phyloP scores from a whole-genome alignment of 2,329 filamentous ascomycete genomes.

The Diaporthe ilicicola region DNA sequence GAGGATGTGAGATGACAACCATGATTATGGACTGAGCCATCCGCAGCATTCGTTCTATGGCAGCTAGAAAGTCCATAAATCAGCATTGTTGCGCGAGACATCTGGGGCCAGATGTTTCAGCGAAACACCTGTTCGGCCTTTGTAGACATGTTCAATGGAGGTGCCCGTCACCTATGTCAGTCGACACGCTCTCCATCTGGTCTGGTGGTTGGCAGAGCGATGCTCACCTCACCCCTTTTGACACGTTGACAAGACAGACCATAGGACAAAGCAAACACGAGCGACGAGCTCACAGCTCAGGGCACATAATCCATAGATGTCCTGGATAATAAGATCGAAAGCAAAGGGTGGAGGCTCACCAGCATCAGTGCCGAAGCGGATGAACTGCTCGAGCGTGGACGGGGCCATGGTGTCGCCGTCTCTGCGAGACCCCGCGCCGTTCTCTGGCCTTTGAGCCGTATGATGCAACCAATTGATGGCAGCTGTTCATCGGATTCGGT shows the following conservation, averaged over 20 bases:
- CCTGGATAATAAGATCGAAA: background rate
- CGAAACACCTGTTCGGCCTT: too few species aligned
- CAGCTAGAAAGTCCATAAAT: conserved; percentile 16
- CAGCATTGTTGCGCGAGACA: background rate
- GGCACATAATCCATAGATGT: background rate
- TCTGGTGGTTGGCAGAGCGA: background rate
- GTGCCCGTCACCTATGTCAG: background rate
- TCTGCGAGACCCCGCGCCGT: background rate
- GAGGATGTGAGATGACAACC: conserved; percentile 26
- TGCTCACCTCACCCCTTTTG: background rate
- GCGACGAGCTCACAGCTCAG: too few species aligned
- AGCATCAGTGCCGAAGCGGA: conserved; percentile 46
- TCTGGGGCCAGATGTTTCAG: background rate
- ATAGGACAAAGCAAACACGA: background rate
- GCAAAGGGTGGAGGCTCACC: conserved; percentile 31
- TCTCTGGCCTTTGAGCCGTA: background rate
- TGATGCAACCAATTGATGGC: background rate
- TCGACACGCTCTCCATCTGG: too few species aligned
- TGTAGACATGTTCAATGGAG: background rate
- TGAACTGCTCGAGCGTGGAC: conserved; percentile 46
- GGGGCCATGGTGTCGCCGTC: background rate
- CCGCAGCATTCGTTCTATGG: conserved; percentile 30
- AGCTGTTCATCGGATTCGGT: background rate
- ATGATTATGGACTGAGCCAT: conserved; percentile 31
- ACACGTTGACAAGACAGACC: background rate